phyloP scores from a whole-genome alignment of 163 green algal genomes.

The Chlorella variabilis region DNA sequence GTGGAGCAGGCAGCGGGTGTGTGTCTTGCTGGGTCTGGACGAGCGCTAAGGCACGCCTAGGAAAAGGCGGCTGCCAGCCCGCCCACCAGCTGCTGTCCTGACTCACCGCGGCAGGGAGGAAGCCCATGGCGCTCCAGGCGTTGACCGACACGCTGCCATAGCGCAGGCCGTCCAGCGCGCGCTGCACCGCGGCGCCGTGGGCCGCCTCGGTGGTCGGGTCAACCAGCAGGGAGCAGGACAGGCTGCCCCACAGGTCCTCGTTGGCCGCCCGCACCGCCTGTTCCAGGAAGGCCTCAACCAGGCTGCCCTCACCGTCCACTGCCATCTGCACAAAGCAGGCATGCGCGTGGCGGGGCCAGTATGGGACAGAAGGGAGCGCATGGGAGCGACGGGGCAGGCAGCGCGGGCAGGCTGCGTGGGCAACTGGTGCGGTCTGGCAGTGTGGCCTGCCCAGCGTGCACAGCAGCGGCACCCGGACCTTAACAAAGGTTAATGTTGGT shows the following conservation, averaged over 20 bases:
- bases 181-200: conserved; percentile 12
- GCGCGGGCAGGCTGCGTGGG: too few relatives aligned
- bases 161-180: conserved; percentile 28
- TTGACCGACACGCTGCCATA: conserved; percentile 14
- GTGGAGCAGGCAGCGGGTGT: too few relatives aligned
- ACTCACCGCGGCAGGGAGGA: background rate
- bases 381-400: too few relatives aligned
- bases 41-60: too few relatives aligned
- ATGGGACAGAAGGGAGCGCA: too few relatives aligned
- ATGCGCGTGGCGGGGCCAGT: background rate
- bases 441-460: too few relatives aligned
- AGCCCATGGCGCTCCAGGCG: conserved; percentile 10
- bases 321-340: background rate
- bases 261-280: conserved; percentile 15
- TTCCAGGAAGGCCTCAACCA: conserved; percentile 14
- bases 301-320: background rate
- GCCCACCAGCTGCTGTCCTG: too few relatives aligned
- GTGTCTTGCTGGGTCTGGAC: too few relatives aligned
- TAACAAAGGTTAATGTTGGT: conserved; percentile 27
- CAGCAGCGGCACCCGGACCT: too few relatives aligned
- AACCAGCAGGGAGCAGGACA: conserved; percentile 33
- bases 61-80: too few relatives aligned
- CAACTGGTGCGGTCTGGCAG: too few relatives aligned
- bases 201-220: conserved; percentile 15
- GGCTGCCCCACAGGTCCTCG: conserved; percentile 28